phyloP scores from a whole-genome alignment of 2,329 filamentous ascomycete species.

The Westerdykella sp. region DNA sequence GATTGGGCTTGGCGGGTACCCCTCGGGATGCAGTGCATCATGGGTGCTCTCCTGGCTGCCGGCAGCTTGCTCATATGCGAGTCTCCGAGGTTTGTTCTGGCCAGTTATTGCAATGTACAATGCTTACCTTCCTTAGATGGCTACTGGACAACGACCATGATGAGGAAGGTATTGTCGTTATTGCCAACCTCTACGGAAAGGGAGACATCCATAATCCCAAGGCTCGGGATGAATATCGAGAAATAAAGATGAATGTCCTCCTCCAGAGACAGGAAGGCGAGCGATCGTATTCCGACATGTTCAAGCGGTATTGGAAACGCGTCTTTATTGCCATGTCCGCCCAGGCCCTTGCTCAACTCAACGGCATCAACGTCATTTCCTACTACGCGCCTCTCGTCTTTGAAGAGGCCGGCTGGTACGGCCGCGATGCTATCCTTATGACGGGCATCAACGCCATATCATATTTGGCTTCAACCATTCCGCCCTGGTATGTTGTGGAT shows the following conservation, averaged over 20 bases:
- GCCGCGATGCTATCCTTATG: constrained; percentile 89
- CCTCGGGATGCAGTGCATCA: constrained; percentile 84
- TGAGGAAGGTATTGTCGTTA: constrained; percentile 96
- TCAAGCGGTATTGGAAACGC: constrained; percentile 80
- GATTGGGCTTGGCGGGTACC: constrained; percentile 88
- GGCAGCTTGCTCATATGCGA: constrained; percentile 93
- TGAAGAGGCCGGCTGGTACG: constrained; percentile 91
- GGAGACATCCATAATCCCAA: constrained; percentile 92
- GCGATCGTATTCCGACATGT: constrained; percentile 88
- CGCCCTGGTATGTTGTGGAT: constrained; percentile 96
- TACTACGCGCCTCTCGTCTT: constrained; percentile 98
- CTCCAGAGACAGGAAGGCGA: constrained; percentile 92
- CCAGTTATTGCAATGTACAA: neutral
- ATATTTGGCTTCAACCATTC: constrained; percentile 86
- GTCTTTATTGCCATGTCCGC: constrained; percentile 99
- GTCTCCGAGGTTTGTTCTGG: constrained; percentile 67
- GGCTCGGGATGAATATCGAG: constrained; percentile 90
- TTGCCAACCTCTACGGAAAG: constrained; percentile 92
- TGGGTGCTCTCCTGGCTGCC: constrained; percentile 78
- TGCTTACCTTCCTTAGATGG: constrained; percentile 58
- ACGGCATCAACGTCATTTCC: constrained; percentile 98
- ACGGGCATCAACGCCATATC: constrained; percentile 92
- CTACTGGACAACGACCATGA: constrained; percentile 95
- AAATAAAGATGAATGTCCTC: constrained; percentile 98
- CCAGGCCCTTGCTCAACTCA: constrained; percentile 89